phyloP scores from a whole-genome alignment of 179 eudicot genomes.

The Patellifolia procumbens region DNA sequence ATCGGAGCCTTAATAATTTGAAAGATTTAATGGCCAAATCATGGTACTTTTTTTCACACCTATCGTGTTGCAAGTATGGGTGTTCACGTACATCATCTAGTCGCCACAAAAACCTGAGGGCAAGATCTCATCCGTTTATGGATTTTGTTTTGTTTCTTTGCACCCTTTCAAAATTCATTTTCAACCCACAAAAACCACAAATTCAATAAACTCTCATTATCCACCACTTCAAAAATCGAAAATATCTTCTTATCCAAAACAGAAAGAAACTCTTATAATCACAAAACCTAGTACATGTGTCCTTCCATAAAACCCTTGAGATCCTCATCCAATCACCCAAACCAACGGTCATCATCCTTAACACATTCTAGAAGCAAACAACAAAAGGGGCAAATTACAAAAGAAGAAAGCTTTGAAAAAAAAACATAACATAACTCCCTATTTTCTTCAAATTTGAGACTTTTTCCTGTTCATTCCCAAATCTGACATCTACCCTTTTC shows the following conservation, averaged over 20 bases:
- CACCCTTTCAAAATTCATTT: not conserved
- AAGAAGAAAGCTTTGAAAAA: not conserved
- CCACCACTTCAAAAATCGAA: not conserved
- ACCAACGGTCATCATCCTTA: constrained; percentile 24
- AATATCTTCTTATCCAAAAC: constrained; percentile 27
- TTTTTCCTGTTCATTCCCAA: constrained; percentile 15
- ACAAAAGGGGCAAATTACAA: not conserved
- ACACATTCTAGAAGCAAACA: constrained; percentile 26
- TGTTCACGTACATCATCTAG: not conserved
- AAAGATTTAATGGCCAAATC: too few species aligned
- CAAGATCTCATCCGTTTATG: not conserved
- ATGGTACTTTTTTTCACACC: too few species aligned
- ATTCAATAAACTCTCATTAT: constrained; percentile 8
- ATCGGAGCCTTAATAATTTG: too few species aligned
- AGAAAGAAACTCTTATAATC: not conserved
- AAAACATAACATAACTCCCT: not conserved
- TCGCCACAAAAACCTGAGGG: not conserved
- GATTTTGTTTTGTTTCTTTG: not conserved
- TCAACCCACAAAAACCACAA: not conserved
- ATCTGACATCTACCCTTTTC: constrained; percentile 31
- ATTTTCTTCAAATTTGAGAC: constrained; percentile 1
- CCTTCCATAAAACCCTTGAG: not conserved
- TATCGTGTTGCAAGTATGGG: not conserved
- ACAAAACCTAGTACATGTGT: constrained; percentile 22
- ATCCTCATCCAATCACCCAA: constrained; percentile 18